A percentile compares a stretch with the other conserved stretches of the same genome.
These are phyloP conservation scores for Cladorrhinum sp. DNA, from an alignment of 2,329 filamentous ascomycete genomes.

Conservation along the genomic window DNA sequence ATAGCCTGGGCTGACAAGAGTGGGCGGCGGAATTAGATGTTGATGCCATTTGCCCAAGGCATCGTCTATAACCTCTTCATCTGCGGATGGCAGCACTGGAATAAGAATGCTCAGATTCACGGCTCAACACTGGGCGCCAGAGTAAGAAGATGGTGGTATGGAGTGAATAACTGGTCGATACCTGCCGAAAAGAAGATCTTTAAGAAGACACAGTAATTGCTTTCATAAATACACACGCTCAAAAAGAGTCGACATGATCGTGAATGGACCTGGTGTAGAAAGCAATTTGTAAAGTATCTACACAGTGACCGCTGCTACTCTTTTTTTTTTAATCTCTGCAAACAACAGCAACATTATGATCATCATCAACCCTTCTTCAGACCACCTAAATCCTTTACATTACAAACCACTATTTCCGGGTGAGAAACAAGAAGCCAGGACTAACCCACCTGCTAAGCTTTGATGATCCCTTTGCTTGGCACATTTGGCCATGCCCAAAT, in stretches of 20 bases:
- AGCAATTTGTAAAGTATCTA: too few relatives aligned
- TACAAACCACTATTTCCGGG: background rate
- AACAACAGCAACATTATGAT: background rate
- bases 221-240: background rate
- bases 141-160: conserved; percentile 90
- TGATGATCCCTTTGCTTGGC: background rate
- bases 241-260: background rate
- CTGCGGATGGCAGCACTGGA: conserved; percentile 88
- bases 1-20: background rate
- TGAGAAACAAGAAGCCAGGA: background rate
- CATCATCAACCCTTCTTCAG: background rate
- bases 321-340: too few relatives aligned
- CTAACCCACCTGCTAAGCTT: background rate
- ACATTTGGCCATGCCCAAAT: background rate
- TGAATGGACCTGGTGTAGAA: background rate
- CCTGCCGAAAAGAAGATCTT: background rate
- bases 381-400: background rate
- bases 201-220: background rate
- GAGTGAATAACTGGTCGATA: conserved; percentile 84
- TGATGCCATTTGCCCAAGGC: conserved; percentile 86
- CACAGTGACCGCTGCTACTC: too few relatives aligned
- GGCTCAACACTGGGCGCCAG: conserved; percentile 74
- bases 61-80: conserved; percentile 83
- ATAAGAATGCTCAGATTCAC: conserved; percentile 70
- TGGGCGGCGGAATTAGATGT: conserved; percentile 50